Percentiles rank a stretch among this genome's conserved stretches.
phyloP scores from a whole-genome alignment of 1,284 basidiomycete species.

The Malassezia sympodialis region DNA sequence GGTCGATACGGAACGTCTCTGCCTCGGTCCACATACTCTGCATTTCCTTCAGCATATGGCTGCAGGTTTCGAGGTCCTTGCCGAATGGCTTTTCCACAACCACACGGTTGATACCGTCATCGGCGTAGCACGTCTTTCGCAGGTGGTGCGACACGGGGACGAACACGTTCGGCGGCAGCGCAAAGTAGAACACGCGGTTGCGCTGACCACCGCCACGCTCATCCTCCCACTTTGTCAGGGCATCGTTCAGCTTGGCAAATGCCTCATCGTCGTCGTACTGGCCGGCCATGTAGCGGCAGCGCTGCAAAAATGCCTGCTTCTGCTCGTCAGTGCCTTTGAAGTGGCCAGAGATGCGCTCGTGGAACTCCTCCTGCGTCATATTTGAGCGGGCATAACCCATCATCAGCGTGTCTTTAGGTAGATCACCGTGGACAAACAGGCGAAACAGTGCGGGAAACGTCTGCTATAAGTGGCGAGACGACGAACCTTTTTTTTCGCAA shows the following conservation, averaged over 20 bases:
- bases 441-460: slow-evolving; percentile 45
- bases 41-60: slow-evolving; percentile 44
- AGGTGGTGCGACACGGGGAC: slow-evolving; percentile 42
- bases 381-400: slow-evolving; percentile 49
- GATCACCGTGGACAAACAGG: slow-evolving; percentile 32
- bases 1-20: slow-evolving; percentile 48
- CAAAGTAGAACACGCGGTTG: slow-evolving; percentile 47
- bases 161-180: slow-evolving; percentile 45
- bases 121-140: slow-evolving; percentile 40
- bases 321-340: slow-evolving; percentile 32
- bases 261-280: slow-evolving; percentile 42
- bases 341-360: slow-evolving; percentile 32
- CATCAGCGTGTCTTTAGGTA: slow-evolving; percentile 41
- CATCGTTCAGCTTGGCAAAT: slow-evolving; percentile 37
- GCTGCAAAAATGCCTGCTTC: slow-evolving; percentile 32
- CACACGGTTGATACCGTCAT: slow-evolving; percentile 40
- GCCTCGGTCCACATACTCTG: slow-evolving; percentile 46
- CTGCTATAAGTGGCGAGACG: slow-evolving; percentile 13
- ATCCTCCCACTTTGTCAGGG: slow-evolving; percentile 32
- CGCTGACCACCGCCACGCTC: slow-evolving; percentile 21
- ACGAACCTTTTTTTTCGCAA: slow-evolving; percentile 93
- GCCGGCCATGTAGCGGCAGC: slow-evolving; percentile 43
- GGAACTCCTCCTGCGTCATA: slow-evolving; percentile 44
- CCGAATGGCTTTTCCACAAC: slow-evolving; percentile 48
- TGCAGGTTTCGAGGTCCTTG: slow-evolving; percentile 42